Evolutionary conservation across 495 filamentous ascomycete genomes (phyloP).

Genomic region (Neurospora pannonica): DNA sequence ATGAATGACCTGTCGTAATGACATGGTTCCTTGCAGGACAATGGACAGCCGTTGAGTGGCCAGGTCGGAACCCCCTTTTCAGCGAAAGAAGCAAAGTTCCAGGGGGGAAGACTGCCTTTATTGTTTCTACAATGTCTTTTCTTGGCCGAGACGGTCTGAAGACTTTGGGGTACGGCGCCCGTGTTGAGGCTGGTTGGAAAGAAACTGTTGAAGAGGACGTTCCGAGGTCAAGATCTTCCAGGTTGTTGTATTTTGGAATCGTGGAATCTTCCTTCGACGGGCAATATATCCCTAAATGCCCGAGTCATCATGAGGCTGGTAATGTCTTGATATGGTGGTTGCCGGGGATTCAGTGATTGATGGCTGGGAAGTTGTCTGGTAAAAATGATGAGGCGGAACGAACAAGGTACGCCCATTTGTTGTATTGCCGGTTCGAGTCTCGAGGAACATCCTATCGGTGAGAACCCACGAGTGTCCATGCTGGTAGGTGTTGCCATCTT

Average conservation of each 20-base stretch:
- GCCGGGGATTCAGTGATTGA: neutral
- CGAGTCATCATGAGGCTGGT: neutral
- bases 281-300: neutral
- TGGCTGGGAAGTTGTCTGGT: neutral
- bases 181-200: neutral
- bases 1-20: neutral
- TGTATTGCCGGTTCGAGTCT: neutral
- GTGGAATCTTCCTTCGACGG: neutral
- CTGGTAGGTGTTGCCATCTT: neutral
- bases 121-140: neutral
- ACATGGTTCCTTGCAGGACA: neutral
- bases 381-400: neutral
- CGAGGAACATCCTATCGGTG: neutral
- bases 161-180: neutral
- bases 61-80: neutral
- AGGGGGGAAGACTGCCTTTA: neutral
- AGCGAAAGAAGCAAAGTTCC: neutral
- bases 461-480: neutral
- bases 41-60: neutral
- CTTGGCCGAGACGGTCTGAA: neutral
- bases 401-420: neutral
- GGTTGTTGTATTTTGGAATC: neutral
- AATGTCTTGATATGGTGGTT: neutral
- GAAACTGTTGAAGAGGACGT: neutral
- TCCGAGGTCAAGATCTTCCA: neutral